These are phyloP conservation scores for Fusarium temperatum DNA, from an alignment of 2,329 filamentous ascomycete species.

Conservation along the genomic window DNA sequence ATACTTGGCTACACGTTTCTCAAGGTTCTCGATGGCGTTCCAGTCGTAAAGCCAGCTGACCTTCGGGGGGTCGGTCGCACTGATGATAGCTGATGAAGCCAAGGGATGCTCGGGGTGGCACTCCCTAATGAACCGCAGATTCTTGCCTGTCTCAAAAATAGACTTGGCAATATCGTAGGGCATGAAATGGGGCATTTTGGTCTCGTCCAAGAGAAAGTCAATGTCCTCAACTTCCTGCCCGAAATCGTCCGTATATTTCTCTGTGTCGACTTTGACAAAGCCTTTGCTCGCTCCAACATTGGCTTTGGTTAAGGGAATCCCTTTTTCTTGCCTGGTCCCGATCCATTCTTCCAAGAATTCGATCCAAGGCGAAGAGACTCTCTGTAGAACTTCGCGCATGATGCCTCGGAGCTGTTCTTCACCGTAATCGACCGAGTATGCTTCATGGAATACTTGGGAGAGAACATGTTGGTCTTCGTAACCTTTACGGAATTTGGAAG, in stretches of 20 bases:
- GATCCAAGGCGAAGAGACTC: constrained; percentile 72
- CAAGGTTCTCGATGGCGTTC: constrained; percentile 72
- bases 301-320: constrained; percentile 61
- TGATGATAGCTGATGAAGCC: constrained; percentile 59
- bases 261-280: constrained; percentile 68
- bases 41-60: constrained; percentile 78
- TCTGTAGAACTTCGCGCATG: constrained; percentile 71
- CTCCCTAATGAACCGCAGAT: constrained; percentile 74
- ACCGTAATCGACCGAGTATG: constrained; percentile 70
- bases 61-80: constrained; percentile 60
- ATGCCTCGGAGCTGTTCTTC: constrained; percentile 69
- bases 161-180: constrained; percentile 72
- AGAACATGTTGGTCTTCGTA: constrained; percentile 69
- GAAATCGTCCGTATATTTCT: constrained; percentile 65
- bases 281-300: constrained; percentile 57
- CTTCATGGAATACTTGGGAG: constrained; percentile 68
- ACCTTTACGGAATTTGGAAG: constrained; percentile 55
- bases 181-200: constrained; percentile 77
- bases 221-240: constrained; percentile 65
- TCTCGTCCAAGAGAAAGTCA: constrained; percentile 70
- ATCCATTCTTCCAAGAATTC: constrained; percentile 78
- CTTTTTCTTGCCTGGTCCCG: constrained; percentile 69
- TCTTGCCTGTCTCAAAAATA: constrained; percentile 84
- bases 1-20: constrained; percentile 62
- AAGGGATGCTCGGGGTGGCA: constrained; percentile 78